Evolutionary conservation across 1,139 yeast species (phyloP).

Genomic region (Diutina rugosa): DNA sequence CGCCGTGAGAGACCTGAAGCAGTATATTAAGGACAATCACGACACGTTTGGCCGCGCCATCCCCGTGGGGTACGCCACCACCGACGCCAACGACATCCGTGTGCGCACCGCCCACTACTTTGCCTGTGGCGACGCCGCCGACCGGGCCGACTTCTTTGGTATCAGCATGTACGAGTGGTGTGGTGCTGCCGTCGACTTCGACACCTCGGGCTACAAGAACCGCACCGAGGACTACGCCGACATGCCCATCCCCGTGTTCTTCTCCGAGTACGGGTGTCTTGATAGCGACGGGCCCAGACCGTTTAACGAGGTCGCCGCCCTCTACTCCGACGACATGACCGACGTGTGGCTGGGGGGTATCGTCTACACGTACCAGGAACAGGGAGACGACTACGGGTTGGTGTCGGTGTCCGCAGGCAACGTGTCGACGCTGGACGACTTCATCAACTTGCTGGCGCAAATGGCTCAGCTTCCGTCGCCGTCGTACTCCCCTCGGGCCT

Average conservation of each 20-base stretch:
- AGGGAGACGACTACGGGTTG: slow-evolving; percentile 61
- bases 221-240: slow-evolving; percentile 48
- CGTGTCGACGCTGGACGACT: slow-evolving; percentile 36
- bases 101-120: slow-evolving; percentile 67
- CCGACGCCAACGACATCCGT: slow-evolving; percentile 66
- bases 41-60: slow-evolving; percentile 26
- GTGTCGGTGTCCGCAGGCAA: slow-evolving; percentile 29
- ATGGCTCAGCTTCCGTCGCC: slow-evolving; percentile 31
- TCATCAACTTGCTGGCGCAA: slow-evolving; percentile 40
- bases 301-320: slow-evolving; percentile 49
- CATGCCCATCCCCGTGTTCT: slow-evolving; percentile 67
- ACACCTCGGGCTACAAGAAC: slow-evolving; percentile 55
- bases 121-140: slow-evolving; percentile 61
- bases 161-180: slow-evolving; percentile 93
- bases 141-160: slow-evolving; percentile 81
- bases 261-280: slow-evolving; percentile 93
- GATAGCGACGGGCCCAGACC: slow-evolving; percentile 43
- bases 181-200: slow-evolving; percentile 48
- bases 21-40: slow-evolving; percentile 50
- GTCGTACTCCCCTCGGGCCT: slow-evolving; percentile 16
- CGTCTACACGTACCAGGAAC: slow-evolving; percentile 65
- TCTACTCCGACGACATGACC: slow-evolving; percentile 27
- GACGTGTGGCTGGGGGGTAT: slow-evolving; percentile 84
- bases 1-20: slow-evolving; percentile 73
- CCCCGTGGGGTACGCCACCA: slow-evolving; percentile 86